Evolutionary conservation across 2,329 filamentous ascomycete species (phyloP).

Genomic region (Zymoseptoria ardabiliae): DNA sequence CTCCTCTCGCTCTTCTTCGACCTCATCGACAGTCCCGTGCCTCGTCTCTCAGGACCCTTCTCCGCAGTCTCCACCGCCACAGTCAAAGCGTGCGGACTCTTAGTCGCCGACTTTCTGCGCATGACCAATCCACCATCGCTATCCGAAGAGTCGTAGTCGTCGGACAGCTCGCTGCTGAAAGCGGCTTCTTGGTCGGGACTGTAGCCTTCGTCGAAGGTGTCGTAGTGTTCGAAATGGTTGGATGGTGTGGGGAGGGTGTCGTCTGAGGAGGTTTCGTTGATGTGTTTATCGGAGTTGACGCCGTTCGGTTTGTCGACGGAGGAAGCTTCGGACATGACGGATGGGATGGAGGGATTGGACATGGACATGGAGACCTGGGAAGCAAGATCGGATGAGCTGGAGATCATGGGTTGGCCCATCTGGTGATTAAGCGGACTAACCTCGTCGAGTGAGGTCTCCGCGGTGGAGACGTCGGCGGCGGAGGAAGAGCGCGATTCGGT

Average conservation of each 20-base stretch:
- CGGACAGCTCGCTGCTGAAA: conserved; percentile 35
- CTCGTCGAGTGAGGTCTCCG: conserved; percentile 28
- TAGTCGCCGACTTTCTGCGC: conserved; percentile 24
- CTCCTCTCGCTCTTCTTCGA: conserved; percentile 39
- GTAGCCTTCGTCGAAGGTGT: conserved; percentile 28
- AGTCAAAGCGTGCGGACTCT: conserved; percentile 7
- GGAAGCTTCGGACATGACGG: conserved; percentile 42
- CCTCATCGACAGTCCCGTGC: conserved; percentile 24
- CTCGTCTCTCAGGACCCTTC: conserved; percentile 16
- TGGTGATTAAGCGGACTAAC: conserved; percentile 33
- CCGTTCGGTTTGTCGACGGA: conserved; percentile 31
- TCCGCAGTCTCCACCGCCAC: conserved; percentile 8
- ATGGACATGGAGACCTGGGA: conserved; percentile 43
- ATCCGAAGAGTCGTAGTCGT: conserved; percentile 34
- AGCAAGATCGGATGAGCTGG: conserved; percentile 44
- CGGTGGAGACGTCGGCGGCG: conserved; percentile 15
- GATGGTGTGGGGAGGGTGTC: conserved; percentile 28
- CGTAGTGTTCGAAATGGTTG: conserved; percentile 17
- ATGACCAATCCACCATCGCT: conserved; percentile 35
- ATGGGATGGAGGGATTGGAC: conserved; percentile 46
- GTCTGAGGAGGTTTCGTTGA: conserved; percentile 29
- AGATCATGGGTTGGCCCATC: conserved; percentile 28
- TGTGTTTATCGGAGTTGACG: conserved; percentile 24
- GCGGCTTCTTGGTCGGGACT: conserved; percentile 27
- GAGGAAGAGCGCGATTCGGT: conserved; percentile 18